phyloP scores from a whole-genome alignment of 345 rosid species.

The Arabidopsis thaliana region DNA sequence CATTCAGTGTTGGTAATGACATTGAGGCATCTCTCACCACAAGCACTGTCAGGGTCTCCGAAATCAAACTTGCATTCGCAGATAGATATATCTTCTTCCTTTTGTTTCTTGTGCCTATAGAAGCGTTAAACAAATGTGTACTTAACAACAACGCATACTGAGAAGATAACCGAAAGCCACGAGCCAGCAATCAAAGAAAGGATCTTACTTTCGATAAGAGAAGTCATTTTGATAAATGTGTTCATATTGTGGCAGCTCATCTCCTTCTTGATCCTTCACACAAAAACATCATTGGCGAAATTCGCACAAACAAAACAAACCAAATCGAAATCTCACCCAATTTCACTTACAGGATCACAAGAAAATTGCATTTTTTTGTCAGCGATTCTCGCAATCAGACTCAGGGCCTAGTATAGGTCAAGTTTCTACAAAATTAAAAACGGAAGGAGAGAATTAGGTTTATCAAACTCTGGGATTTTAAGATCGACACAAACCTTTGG shows the following conservation, averaged over 20 bases:
- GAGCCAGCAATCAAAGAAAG: not conserved
- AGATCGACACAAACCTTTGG: not conserved
- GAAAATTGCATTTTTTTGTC: conserved; percentile 43
- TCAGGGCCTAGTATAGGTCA: not conserved
- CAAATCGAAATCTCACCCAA: conserved; percentile 9
- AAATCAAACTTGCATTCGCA: conserved; percentile 80
- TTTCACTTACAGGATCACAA: conserved; percentile 45
- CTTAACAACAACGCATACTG: not conserved
- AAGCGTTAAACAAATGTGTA: not conserved
- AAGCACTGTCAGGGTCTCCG: conserved; percentile 74
- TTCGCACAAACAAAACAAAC: not conserved
- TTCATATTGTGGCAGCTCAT: conserved; percentile 58
- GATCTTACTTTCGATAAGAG: conserved; percentile 64
- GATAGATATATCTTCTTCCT: conserved; percentile 90
- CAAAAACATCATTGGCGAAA: not conserved
- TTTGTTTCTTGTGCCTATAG: conserved; percentile 83
- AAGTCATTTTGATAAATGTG: conserved; percentile 79
- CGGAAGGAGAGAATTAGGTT: conserved; percentile 19
- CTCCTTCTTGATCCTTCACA: conserved; percentile 58
- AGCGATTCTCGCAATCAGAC: not conserved
- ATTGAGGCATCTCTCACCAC: conserved; percentile 90
- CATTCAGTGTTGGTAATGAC: conserved; percentile 90
- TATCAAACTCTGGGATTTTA: not conserved
- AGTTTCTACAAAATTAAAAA: not conserved
- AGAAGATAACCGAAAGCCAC: conserved; percentile 10